Base-by-base conservation (phyloP, 805 yeast genomes). In the Yarrowia hollandica region DNA sequence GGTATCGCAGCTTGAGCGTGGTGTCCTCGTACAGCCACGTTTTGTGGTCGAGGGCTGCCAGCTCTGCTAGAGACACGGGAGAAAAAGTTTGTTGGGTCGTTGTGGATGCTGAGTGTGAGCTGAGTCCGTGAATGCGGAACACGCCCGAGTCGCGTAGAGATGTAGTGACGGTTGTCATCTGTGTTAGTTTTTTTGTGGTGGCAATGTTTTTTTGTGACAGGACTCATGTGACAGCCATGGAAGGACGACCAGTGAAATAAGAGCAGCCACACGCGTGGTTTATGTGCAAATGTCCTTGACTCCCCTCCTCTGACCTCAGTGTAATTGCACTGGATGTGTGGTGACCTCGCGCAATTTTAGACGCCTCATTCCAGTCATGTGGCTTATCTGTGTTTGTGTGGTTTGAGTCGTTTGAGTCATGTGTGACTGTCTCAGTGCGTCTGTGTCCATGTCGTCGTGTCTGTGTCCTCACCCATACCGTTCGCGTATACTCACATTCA, bases 131-230 rank as follows among this genome's bases (percentile, higher is more conserved):
- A 22, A 48, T 48, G 39, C 55, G 55, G 39, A 48, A 48, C 55
- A 48, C 55, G 25, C 55, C 55, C 30, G 55, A 48, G 39, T 48
- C 55, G 55, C 55, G 55, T 31, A 48, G 55, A 48, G 55, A 48
- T 48, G 55, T 48, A 8, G 55, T 48, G 55, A 48, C 55, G 12
- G 55, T 48, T 21, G 55, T 48, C 55, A 48, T 48, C 55, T 48
- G 26, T 31, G 55, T 48, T 48, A 48, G 55, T 48, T 9, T 28
- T 15, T 6, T 25, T 25, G 28, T 25, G 23, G 25, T 18, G 34
- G 35, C 25, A 25, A n/a, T 18, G 35, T 5, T n/a, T 15, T 25
- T 23, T 19, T 19, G 28, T 44, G 35, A 44, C 52, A 28, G 7
- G 19, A 25, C 15, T 23, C 52, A 44, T 44, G 52, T 44, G 52